Conservation (phyloP, 345 rosid species). For the Corchorus capsularis region DNA sequence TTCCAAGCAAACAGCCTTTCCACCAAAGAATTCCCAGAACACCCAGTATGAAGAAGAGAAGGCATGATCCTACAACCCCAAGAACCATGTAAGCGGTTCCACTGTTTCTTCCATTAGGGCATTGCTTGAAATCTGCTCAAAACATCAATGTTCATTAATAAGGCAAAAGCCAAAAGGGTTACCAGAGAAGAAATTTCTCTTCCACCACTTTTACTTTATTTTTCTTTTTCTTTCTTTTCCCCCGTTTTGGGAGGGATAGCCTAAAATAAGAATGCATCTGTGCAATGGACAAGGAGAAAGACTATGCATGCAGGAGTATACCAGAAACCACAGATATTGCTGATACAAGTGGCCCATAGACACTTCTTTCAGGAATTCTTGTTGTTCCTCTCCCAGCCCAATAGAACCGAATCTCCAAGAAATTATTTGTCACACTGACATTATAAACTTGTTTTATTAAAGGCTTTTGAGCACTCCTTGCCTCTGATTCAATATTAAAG, state of each 20-base stretch:
- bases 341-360: slow-evolving; percentile 61
- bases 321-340: slow-evolving; percentile 55
- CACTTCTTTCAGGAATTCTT: slow-evolving; percentile 45
- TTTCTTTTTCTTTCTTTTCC: neutral
- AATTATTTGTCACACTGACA: slow-evolving; percentile 38
- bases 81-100: slow-evolving; percentile 21
- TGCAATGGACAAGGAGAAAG: neutral
- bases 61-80: slow-evolving; percentile 31
- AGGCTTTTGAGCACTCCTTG: slow-evolving; percentile 44
- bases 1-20: slow-evolving; percentile 27
- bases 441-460: slow-evolving; percentile 29
- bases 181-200: neutral
- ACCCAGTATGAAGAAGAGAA: slow-evolving; percentile 28
- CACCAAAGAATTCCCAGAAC: slow-evolving; percentile 39
- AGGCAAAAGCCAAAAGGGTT: neutral
- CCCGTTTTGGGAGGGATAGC: neutral
- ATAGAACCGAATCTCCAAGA: slow-evolving; percentile 47
- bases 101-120: slow-evolving; percentile 23
- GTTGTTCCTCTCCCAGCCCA: slow-evolving; percentile 73
- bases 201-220: neutral
- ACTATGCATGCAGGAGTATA: slow-evolving; percentile 16
- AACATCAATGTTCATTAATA: slow-evolving; percentile 8
- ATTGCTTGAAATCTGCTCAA: slow-evolving; percentile 36
- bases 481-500: slow-evolving; percentile 54
- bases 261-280: neutral